Percentiles rank a stretch among this genome's conserved stretches.
phyloP scores from a whole-genome alignment of 106 monocot species.

The Dendrobium chrysotoxum region DNA sequence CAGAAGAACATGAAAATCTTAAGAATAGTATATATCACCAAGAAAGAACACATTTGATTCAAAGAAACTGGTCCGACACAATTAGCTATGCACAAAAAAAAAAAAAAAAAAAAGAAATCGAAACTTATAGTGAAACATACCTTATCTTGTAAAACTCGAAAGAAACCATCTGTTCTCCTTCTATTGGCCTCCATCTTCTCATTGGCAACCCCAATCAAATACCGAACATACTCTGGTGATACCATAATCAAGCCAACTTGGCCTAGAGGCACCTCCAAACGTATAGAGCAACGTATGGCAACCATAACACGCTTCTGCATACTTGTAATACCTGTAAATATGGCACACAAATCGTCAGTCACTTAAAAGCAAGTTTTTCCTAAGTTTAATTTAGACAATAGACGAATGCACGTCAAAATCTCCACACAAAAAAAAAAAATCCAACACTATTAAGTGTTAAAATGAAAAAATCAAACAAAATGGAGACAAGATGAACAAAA shows the following conservation, averaged over 20 bases:
- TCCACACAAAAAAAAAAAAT: background rate
- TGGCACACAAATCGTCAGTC: background rate
- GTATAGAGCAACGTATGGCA: conserved; percentile 82
- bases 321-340: conserved; percentile 63
- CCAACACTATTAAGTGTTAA: background rate
- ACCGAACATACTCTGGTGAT: conserved; percentile 63
- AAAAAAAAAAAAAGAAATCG: background rate
- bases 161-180: conserved; percentile 59
- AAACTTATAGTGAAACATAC: conserved; percentile 9
- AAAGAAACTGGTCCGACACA: background rate
- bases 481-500: background rate
- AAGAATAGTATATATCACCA: background rate
- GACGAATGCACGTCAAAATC: background rate
- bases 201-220: conserved; percentile 79
- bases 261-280: conserved; percentile 89
- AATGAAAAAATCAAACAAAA: background rate
- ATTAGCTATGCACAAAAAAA: too few relatives aligned
- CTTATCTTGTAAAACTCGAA: conserved; percentile 40
- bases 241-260: conserved; percentile 41
- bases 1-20: background rate
- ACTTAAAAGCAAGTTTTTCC: background rate
- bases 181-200: conserved; percentile 85
- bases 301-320: conserved; percentile 67
- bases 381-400: background rate
- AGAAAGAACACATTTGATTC: background rate